Evolutionary conservation across 2,329 filamentous ascomycete genomes (phyloP), one percentile per base, ranked within the genome.

Genomic region (Colletotrichum gigasporum): DNA sequence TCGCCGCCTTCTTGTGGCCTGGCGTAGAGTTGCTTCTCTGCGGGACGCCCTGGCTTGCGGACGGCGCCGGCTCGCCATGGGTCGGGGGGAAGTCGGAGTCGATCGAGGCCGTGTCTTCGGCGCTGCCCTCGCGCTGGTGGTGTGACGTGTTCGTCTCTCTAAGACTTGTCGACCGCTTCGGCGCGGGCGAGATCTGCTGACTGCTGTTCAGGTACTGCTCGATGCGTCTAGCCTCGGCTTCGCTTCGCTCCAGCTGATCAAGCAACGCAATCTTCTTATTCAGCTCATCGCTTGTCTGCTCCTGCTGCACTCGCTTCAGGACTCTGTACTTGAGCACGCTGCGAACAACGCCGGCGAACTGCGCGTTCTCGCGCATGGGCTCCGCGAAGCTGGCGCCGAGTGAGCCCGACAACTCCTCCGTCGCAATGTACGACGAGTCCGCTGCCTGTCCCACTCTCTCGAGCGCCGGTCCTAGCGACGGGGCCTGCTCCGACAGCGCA

Each of bases 1-100:
- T 96, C 2, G 91, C 85, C 41, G 88, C 90, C 79, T 97, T 97
- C 76, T 90, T 91, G 78, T 97, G 94, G 39, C 79, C 79, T 4
- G 84, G 80, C 2, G 73, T 68, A 3, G 66, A 68, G 51, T 67
- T 68, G 75, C 79, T 73, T 75, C 84, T 75, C 78, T 88, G 82
- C 11, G 90, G 89, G 12, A 86, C 82, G 14, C 91, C 91, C 73
- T 97, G 91, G 65, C 89, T 88, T 37, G 91, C 90, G 18, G 92
- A 91, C n/a, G 91, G 88, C 18, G 83, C 82, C n/a, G 86, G 82
- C 0, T 96, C 93, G 39, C 91, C 91, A 71, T 96, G 92, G 1
- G 91, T 96, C 1, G 94, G 92, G 3, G 95, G 94, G 68, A 99
- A 99, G 75, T 98, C 96, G 0, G 94, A 97, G 76, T 99, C 96